Base-by-base conservation (phyloP, 768 basidiomycete species). In the Macrolepiota dolichaula region DNA sequence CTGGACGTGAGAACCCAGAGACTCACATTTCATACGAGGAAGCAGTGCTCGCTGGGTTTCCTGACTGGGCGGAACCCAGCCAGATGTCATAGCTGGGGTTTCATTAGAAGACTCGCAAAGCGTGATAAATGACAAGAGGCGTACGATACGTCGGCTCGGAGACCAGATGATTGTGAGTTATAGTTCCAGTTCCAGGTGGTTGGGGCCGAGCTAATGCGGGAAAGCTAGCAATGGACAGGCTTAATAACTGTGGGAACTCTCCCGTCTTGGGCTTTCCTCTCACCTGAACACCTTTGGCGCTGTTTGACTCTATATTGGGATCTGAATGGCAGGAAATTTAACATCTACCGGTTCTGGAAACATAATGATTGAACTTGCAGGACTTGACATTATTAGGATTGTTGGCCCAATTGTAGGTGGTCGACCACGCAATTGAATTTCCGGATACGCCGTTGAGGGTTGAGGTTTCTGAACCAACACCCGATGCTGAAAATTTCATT, bases 11-110 rank as follows among this genome's bases (percentile, higher is more conserved):
- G 62, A 59, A 36, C 13, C 4, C 25, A 13, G 38, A 12, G 9
- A 66, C 79, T 46, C 68, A 82, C 82, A 85, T 82, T 67, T 85
- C 84, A 65, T 74, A 85, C 1, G 78, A 78, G 4, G 81, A 83
- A 5, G 77, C 75, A 6, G 71, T 62, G 1, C 79, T 72, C 0
- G 83, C 83, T n/a, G 83, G 78, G 0, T 65, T 63, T 47, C 83
- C 83, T 4, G 76, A 67, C 2, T 74, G 66, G 9, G 79, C 69
- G 13, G 63, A 68, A 35, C 84, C 84, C 35, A 76, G 66, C 84
- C 84, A 85, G 49, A 85, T 81, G 61, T 84, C 83, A 61, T 84
- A 85, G 24, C 80, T 80, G 63, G 9, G 7, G 32, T 2, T 10
- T 2, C 38, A 46, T 60, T 5, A 60, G 27, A 19, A 46, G 1